Evolutionary conservation across 2,329 filamentous ascomycete genomes (phyloP).

Genomic region (Metarhizium sp.): DNA sequence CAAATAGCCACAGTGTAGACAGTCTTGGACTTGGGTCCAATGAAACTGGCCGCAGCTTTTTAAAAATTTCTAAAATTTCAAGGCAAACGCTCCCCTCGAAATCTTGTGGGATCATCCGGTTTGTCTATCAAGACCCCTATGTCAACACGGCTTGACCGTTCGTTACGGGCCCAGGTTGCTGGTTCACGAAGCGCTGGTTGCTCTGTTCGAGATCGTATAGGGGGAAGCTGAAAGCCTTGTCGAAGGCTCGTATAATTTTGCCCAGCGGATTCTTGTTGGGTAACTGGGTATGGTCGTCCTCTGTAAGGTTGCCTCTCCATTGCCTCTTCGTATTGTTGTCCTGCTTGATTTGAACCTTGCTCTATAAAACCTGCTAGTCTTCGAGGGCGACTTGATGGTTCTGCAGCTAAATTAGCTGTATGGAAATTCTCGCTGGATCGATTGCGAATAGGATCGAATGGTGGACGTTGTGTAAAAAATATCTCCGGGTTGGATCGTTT

Average conservation of each 20-base stretch:
- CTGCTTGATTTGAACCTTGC: neutral
- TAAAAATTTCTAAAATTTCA: neutral
- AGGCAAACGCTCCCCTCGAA: slow-evolving; percentile 5
- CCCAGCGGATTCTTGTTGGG: neutral
- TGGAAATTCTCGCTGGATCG: slow-evolving; percentile 24
- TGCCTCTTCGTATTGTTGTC: neutral
- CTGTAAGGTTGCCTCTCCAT: neutral
- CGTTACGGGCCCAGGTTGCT: slow-evolving; percentile 33
- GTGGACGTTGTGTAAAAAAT: slow-evolving; percentile 33
- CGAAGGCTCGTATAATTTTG: neutral
- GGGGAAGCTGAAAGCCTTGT: slow-evolving; percentile 35
- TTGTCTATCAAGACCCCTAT: slow-evolving; percentile 54
- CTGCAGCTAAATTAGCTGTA: neutral
- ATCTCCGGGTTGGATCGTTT: slow-evolving; percentile 19
- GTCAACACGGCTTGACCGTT: slow-evolving; percentile 45
- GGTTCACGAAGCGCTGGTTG: slow-evolving; percentile 10
- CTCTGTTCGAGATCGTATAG: slow-evolving; percentile 33
- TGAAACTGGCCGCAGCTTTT: no score
- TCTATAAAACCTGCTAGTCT: neutral
- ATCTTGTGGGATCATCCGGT: slow-evolving; percentile 29
- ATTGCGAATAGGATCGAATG: slow-evolving; percentile 36
- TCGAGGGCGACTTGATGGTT: neutral
- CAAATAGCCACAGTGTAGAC: no score
- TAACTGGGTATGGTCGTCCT: neutral
- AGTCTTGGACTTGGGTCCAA: no score